phyloP scores from a whole-genome alignment of 2,329 filamentous ascomycete species.

The Colletotrichum nymphaeae region DNA sequence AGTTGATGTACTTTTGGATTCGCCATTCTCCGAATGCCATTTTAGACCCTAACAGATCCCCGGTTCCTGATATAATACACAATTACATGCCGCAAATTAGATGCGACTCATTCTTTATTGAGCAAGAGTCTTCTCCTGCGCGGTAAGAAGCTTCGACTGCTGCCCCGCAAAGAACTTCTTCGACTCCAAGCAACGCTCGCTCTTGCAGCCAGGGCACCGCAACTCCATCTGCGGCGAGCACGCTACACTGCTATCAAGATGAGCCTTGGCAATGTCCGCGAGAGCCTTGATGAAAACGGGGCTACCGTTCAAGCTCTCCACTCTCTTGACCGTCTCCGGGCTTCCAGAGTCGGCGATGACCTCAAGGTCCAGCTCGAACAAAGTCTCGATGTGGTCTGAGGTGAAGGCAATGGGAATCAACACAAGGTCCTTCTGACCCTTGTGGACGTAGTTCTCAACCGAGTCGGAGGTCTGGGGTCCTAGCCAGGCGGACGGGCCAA shows the following conservation, averaged over 20 bases:
- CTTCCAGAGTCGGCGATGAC: slow-evolving; percentile 90
- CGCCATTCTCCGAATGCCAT: background rate
- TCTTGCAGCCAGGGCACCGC: slow-evolving; percentile 93
- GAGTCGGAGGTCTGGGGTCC: slow-evolving; percentile 92
- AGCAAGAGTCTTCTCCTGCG: slow-evolving; percentile 18
- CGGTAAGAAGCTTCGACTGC: slow-evolving; percentile 16
- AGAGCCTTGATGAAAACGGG: slow-evolving; percentile 91
- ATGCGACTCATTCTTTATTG: background rate
- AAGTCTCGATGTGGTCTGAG: slow-evolving; percentile 97
- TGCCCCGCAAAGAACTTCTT: slow-evolving; percentile 73
- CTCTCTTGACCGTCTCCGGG: slow-evolving; percentile 84
- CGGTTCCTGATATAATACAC: slow-evolving; percentile 18
- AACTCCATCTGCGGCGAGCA: slow-evolving; percentile 90
- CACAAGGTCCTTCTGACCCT: slow-evolving; percentile 90
- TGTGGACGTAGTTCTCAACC: slow-evolving; percentile 88
- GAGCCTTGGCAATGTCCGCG: slow-evolving; percentile 85
- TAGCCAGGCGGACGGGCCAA: slow-evolving; percentile 94
- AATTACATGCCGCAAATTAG: slow-evolving; percentile 3
- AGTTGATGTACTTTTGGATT: slow-evolving; percentile 18
- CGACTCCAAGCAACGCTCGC: slow-evolving; percentile 84
- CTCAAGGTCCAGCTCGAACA: slow-evolving; percentile 94
- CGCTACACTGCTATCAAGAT: slow-evolving; percentile 74
- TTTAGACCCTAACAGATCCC: slow-evolving; percentile 28
- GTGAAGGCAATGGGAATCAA: slow-evolving; percentile 97
- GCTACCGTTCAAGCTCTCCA: slow-evolving; percentile 91